Evolutionary conservation across 768 basidiomycete genomes (phyloP).

Genomic region (Boletus reticulatus): DNA sequence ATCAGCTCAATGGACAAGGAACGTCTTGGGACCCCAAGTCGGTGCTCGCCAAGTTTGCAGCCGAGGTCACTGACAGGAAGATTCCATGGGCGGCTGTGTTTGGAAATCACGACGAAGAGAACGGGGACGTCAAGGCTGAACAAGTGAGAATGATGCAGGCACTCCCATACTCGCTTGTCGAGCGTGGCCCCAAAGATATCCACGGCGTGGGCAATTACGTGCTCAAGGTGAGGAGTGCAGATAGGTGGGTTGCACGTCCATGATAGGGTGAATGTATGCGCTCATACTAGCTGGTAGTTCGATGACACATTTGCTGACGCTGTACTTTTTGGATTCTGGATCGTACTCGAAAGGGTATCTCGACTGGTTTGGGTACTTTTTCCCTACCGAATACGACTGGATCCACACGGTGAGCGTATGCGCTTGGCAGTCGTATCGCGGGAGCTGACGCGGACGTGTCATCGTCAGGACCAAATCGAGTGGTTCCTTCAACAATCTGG

Average conservation of each 20-base stretch:
- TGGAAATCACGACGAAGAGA: conserved; percentile 91
- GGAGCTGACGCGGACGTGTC: neutral
- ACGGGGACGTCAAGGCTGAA: conserved; percentile 55
- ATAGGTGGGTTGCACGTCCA: conserved; percentile 57
- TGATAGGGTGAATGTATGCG: neutral
- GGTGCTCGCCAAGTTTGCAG: conserved; percentile 86
- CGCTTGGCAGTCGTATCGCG: neutral
- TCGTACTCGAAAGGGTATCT: conserved; percentile 61
- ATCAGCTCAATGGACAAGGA: conserved; percentile 90
- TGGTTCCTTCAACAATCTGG: conserved; percentile 90
- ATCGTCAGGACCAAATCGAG: conserved; percentile 63
- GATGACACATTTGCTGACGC: conserved; percentile 81
- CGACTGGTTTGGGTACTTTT: conserved; percentile 58
- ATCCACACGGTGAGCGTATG: conserved; percentile 56
- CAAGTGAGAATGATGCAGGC: conserved; percentile 72
- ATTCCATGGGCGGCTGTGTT: conserved; percentile 93
- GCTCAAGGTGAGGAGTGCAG: conserved; percentile 78
- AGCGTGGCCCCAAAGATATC: conserved; percentile 77
- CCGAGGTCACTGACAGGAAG: conserved; percentile 64
- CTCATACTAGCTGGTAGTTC: conserved; percentile 49
- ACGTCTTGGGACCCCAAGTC: conserved; percentile 88
- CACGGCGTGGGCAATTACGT: conserved; percentile 93
- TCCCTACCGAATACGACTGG: conserved; percentile 82
- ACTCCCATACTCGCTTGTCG: conserved; percentile 82
- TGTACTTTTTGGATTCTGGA: conserved; percentile 92